Conservation (phyloP, 1,139 yeast genomes). For the Pneumocystis jirovecii region DNA sequence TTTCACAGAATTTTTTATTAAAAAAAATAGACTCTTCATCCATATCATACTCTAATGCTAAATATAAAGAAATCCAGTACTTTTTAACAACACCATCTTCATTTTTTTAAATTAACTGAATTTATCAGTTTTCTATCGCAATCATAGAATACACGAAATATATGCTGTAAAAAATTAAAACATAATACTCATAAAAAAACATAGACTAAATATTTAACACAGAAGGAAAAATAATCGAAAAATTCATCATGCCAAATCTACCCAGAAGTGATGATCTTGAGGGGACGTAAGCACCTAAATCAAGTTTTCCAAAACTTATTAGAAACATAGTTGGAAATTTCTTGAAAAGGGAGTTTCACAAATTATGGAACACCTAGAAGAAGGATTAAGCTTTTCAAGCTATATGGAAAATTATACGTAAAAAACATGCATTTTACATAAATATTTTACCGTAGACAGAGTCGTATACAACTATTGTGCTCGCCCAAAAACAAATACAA, state of each 20-base stretch:
- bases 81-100: not conserved
- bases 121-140: not conserved
- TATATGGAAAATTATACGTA: conserved; percentile 30
- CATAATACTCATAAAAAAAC: not conserved
- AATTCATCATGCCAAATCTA: not conserved
- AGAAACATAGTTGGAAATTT: conserved; percentile 11
- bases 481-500: conserved; percentile 56
- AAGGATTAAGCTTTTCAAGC: conserved; percentile 14
- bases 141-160: not conserved
- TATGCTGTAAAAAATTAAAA: not conserved
- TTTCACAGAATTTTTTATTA: not conserved
- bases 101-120: not conserved
- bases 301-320: not conserved
- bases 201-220: not conserved
- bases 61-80: not conserved
- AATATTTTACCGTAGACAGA: conserved; percentile 25
- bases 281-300: not conserved
- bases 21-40: not conserved
- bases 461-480: conserved; percentile 83
- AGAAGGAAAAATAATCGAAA: not conserved
- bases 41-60: not conserved
- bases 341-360: conserved; percentile 13
- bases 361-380: conserved; percentile 11
- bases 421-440: conserved; percentile 6
- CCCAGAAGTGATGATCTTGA: conserved; percentile 2